A percentile compares a stretch with the other conserved stretches of the same genome.
phyloP scores from a whole-genome alignment of 805 yeast species.

The Kazachstania taianensis region DNA sequence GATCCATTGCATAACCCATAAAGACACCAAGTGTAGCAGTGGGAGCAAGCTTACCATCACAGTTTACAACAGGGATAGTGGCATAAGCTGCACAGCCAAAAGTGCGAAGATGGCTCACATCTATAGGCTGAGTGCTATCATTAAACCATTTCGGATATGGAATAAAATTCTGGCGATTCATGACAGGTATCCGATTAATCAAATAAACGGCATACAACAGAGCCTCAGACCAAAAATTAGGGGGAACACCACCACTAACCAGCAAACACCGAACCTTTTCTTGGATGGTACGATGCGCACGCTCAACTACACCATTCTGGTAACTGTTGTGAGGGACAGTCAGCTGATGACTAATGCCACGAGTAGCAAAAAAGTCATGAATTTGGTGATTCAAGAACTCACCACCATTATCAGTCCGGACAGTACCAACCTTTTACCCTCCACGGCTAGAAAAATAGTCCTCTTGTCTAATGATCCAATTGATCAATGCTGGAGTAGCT shows the following conservation, averaged over 20 bases:
- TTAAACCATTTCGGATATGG: too few species aligned
- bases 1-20: slow-evolving; percentile 3
- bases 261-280: slow-evolving; percentile 5
- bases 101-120: too few species aligned
- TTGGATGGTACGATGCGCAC: slow-evolving; percentile 9
- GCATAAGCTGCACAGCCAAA: too few species aligned
- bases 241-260: slow-evolving; percentile 8
- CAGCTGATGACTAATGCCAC: slow-evolving; percentile 8
- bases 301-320: slow-evolving; percentile 12
- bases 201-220: slow-evolving; percentile 7
- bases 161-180: too few species aligned
- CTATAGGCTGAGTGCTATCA: too few species aligned
- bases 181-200: too few species aligned
- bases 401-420: slow-evolving; percentile 8
- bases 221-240: slow-evolving; percentile 13
- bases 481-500: slow-evolving; percentile 2
- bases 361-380: background rate
- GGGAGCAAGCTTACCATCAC: too few species aligned
- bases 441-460: slow-evolving; percentile 4
- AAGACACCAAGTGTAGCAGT: too few species aligned
- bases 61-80: too few species aligned
- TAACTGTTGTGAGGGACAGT: slow-evolving; percentile 7
- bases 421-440: slow-evolving; percentile 4
- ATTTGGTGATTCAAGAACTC: slow-evolving; percentile 5
- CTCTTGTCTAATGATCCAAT: slow-evolving; percentile 5